Evolutionary conservation across 306 rosid species (phyloP).

Genomic region (Astragalus glycyphyllos): DNA sequence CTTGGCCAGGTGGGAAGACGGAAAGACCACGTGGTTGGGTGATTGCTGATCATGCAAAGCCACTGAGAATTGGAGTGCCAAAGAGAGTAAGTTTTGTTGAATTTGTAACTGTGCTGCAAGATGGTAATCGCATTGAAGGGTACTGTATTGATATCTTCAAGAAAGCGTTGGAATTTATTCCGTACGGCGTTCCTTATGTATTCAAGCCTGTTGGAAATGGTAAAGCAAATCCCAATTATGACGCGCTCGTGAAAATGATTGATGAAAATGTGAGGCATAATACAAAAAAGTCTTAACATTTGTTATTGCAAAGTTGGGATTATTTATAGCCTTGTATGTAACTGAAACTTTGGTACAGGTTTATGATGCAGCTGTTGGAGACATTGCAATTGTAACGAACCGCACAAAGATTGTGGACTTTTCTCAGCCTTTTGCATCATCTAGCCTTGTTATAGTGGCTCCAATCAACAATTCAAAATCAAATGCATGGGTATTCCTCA

Average conservation of each 20-base stretch:
- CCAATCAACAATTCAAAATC: slow-evolving; percentile 62
- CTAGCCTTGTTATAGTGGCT: slow-evolving; percentile 92
- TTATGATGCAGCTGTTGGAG: slow-evolving; percentile 94
- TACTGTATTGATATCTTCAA: slow-evolving; percentile 80
- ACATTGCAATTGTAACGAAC: slow-evolving; percentile 88
- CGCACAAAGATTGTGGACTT: slow-evolving; percentile 82
- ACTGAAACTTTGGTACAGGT: slow-evolving; percentile 56
- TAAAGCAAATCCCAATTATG: slow-evolving; percentile 72
- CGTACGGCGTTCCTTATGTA: slow-evolving; percentile 75
- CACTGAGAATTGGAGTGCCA: slow-evolving; percentile 90
- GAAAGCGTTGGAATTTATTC: slow-evolving; percentile 69
- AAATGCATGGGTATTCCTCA: slow-evolving; percentile 88
- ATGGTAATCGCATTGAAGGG: slow-evolving; percentile 60
- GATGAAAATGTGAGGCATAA: slow-evolving; percentile 52
- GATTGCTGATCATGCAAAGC: slow-evolving; percentile 70
- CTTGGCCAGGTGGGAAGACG: slow-evolving; percentile 90
- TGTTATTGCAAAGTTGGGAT: slow-evolving; percentile 22
- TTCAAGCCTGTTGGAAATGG: slow-evolving; percentile 83
- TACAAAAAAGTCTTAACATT: slow-evolving; percentile 17
- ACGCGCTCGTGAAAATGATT: slow-evolving; percentile 67
- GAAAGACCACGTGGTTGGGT: slow-evolving; percentile 94
- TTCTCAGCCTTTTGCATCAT: slow-evolving; percentile 90
- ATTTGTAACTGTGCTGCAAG: slow-evolving; percentile 64
- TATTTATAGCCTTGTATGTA: slow-evolving; percentile 29
- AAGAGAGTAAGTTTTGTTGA: slow-evolving; percentile 85